Percentiles rank a stretch among this genome's conserved stretches.
phyloP scores from a whole-genome alignment of 768 basidiomycete genomes.

The Tulasnella sp. region DNA sequence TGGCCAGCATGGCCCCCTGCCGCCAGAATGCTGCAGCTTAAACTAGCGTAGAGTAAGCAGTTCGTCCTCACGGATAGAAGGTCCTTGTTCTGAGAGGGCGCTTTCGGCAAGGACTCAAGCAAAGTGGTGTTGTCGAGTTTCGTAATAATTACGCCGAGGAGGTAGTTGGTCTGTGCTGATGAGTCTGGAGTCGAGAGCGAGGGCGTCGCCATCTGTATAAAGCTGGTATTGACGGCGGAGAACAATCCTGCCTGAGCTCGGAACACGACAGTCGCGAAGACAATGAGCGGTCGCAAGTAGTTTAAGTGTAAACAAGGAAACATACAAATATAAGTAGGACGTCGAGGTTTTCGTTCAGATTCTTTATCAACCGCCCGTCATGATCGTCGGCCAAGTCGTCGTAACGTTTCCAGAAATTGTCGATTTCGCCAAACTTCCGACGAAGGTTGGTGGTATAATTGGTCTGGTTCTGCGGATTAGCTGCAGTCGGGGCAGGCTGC shows the following conservation, averaged over 20 bases:
- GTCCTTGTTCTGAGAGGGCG: not conserved
- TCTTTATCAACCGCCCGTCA: slow-evolving; percentile 7
- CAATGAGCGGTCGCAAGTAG: not conserved
- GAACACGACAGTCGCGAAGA: not conserved
- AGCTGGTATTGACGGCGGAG: slow-evolving; percentile 26
- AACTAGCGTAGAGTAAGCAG: slow-evolving; percentile 14
- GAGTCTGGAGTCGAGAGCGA: slow-evolving; percentile 9
- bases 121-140: slow-evolving; percentile 4
- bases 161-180: too few species aligned
- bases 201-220: slow-evolving; percentile 5
- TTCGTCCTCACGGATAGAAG: not conserved
- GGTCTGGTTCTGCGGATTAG: not conserved
- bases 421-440: slow-evolving; percentile 5
- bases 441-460: not conserved
- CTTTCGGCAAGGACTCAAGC: not conserved
- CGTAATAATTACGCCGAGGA: too few species aligned
- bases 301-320: not conserved
- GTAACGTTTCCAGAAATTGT: not conserved
- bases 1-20: slow-evolving; percentile 21
- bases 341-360: slow-evolving; percentile 28
- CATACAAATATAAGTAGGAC: slow-evolving; percentile 29
- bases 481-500: too few species aligned
- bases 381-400: slow-evolving; percentile 12
- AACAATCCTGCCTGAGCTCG: slow-evolving; percentile 26
- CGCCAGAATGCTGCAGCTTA: slow-evolving; percentile 10